Base-by-base conservation (phyloP, 1,284 basidiomycete genomes). In the Ganoderma lucidum region DNA sequence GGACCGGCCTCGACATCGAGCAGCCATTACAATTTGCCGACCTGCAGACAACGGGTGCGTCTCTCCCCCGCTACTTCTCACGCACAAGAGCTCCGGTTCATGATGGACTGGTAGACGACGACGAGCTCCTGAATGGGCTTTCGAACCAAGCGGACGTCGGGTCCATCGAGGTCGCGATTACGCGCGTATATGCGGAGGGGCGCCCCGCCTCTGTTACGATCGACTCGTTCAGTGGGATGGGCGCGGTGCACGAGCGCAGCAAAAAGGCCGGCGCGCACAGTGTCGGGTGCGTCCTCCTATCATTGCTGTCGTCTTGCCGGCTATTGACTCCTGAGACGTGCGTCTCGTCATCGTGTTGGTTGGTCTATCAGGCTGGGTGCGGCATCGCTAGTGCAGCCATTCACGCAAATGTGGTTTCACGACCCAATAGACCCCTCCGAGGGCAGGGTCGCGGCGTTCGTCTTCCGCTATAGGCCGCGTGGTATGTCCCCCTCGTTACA, bases 211-310 rank as follows among this genome's bases (percentile, higher is more conserved):
- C 63, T 3, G 65, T 41, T 32, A 23, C 35, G 0, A 35, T 64
- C 28, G 66, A 51, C 5, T 23, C 32, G 14, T 70, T 67, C 32
- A 51, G 35, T 23, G 35, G 15, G 56, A 65, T 68, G 15, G 69
- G 58, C 15, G 42, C 65, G 2, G 64, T 75, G 14, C 74, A 75
- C 44, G 74, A 75, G 61, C 66, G 71, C 2, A 72, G 67, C 44
- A 75, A 75, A 67, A 75, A 75, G 56, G 74, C 74, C 5, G 74
- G 74, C 10, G 62, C 71, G n/a, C 74, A 75, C 39, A 71, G 67
- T 61, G 71, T 75, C 10, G 58, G 63, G 74, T 75, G 59, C 42
- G 74, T 72, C 19, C 15, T 32, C 6, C 14, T 5, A 6, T 30
- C 19, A 30, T 6, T 53, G 12, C 19, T 35, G 32, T 39, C 14